Conservation (phyloP, 2,329 filamentous ascomycete genomes). For the Curvularia verruculosa region DNA sequence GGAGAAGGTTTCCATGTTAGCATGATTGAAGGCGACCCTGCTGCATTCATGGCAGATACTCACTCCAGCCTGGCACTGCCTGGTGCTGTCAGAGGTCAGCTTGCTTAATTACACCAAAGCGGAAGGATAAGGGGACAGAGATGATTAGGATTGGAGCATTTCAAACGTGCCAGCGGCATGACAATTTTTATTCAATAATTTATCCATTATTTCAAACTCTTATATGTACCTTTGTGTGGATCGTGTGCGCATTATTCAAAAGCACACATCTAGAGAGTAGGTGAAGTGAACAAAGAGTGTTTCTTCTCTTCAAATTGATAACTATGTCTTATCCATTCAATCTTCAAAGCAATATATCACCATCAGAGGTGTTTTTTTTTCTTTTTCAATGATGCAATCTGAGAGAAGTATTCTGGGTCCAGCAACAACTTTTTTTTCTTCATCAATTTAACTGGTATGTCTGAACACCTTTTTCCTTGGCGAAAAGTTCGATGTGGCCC, state of each 20-base stretch:
- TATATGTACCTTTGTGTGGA: no score
- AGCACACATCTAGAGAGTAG: no score
- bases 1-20: slow-evolving; percentile 58
- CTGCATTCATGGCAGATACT: slow-evolving; percentile 60
- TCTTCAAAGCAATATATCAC: not conserved
- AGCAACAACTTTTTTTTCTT: not conserved
- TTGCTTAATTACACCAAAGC: slow-evolving; percentile 18
- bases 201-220: not conserved
- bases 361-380: no score
- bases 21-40: slow-evolving; percentile 59
- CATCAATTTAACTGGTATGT: not conserved
- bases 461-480: not conserved
- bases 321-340: not conserved
- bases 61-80: slow-evolving; percentile 60
- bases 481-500: not conserved
- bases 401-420: not conserved
- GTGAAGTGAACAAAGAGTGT: no score
- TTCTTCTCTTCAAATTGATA: not conserved
- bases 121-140: not conserved
- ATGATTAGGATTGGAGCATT: not conserved
- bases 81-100: slow-evolving; percentile 61
- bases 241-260: no score
- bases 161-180: not conserved
- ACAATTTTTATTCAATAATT: not conserved
- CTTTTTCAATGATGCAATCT: not conserved